These are phyloP conservation scores for Rosellinia necatrix DNA, from an alignment of 2,329 filamentous ascomycete genomes.

Conservation along the genomic window DNA sequence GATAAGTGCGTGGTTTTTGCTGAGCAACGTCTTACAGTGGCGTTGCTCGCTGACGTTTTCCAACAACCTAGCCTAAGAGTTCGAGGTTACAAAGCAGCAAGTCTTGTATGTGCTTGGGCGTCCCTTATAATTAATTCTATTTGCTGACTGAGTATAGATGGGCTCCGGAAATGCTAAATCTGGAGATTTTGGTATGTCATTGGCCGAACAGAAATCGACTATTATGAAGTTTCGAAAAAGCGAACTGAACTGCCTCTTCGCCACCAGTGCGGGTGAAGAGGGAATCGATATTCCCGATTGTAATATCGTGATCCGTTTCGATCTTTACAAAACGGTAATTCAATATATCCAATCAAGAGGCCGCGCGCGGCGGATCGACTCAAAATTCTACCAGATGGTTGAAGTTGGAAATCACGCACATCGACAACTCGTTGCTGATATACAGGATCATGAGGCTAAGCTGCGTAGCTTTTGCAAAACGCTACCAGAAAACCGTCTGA, in stretches of 20 bases:
- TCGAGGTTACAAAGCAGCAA: slow-evolving; percentile 57
- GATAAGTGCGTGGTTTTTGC: slow-evolving; percentile 89
- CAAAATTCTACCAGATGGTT: slow-evolving; percentile 83
- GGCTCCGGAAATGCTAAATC: slow-evolving; percentile 51
- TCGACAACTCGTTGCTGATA: slow-evolving; percentile 58
- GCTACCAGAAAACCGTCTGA: slow-evolving; percentile 74
- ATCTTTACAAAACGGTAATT: slow-evolving; percentile 87
- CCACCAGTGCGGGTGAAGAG: slow-evolving; percentile 70
- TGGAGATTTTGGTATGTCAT: slow-evolving; percentile 66
- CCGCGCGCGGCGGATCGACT: slow-evolving; percentile 76
- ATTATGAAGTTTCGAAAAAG: slow-evolving; percentile 68
- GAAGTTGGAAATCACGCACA: slow-evolving; percentile 72
- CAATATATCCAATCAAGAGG: slow-evolving; percentile 94
- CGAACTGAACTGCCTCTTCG: slow-evolving; percentile 66
- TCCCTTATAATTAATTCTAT: neutral
- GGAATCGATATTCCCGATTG: slow-evolving; percentile 71
- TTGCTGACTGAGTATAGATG: slow-evolving; percentile 37
- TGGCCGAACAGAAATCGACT: slow-evolving; percentile 74
- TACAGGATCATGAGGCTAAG: slow-evolving; percentile 61
- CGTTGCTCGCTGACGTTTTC: slow-evolving; percentile 72
- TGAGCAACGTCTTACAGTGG: slow-evolving; percentile 75
- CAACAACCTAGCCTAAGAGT: slow-evolving; percentile 57
- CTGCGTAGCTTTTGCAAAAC: slow-evolving; percentile 78
- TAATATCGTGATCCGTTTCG: slow-evolving; percentile 74
- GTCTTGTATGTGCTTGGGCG: slow-evolving; percentile 52